These are phyloP conservation scores for Eremothecium sinecaudum DNA, from an alignment of 1,139 yeast species.

Conservation along the genomic window DNA sequence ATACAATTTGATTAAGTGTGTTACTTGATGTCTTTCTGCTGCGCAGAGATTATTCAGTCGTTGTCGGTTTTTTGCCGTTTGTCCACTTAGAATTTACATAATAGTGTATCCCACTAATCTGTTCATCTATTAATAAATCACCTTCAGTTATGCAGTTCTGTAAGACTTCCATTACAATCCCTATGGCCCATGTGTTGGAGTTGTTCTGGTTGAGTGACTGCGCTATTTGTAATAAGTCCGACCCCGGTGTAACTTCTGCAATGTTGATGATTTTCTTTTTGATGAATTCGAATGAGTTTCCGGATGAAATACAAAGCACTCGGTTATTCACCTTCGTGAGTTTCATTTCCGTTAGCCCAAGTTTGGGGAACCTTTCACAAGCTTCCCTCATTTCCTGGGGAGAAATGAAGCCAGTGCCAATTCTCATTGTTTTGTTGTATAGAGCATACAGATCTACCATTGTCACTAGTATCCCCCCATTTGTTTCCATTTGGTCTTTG, in stretches of 20 bases:
- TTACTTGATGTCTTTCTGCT: too few relatives aligned
- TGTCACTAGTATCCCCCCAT: conserved; percentile 48
- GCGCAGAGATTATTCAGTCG: too few relatives aligned
- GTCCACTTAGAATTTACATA: conserved; percentile 22
- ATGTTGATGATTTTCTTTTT: conserved; percentile 28
- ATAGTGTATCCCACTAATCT: conserved; percentile 27
- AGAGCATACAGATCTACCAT: conserved; percentile 50
- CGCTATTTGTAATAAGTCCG: conserved; percentile 23
- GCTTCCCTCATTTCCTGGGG: conserved; percentile 50
- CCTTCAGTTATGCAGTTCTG: conserved; percentile 52
- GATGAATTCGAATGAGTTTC: conserved; percentile 35
- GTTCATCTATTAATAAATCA: conserved; percentile 53
- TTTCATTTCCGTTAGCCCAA: conserved; percentile 39
- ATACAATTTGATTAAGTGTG: too few relatives aligned
- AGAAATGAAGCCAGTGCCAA: conserved; percentile 49
- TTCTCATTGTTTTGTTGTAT: conserved; percentile 47
- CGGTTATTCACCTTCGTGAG: conserved; percentile 38
- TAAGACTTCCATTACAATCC: conserved; percentile 60
- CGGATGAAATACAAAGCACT: conserved; percentile 32
- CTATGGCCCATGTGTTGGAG: conserved; percentile 58
- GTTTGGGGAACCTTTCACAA: conserved; percentile 37
- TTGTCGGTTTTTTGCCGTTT: too few relatives aligned
- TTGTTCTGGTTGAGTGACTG: conserved; percentile 26
- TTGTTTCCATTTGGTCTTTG: conserved; percentile 28
- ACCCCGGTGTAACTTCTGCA: conserved; percentile 27